Conservation (phyloP, 306 rosid genomes). For the Dryas alaskensis region DNA sequence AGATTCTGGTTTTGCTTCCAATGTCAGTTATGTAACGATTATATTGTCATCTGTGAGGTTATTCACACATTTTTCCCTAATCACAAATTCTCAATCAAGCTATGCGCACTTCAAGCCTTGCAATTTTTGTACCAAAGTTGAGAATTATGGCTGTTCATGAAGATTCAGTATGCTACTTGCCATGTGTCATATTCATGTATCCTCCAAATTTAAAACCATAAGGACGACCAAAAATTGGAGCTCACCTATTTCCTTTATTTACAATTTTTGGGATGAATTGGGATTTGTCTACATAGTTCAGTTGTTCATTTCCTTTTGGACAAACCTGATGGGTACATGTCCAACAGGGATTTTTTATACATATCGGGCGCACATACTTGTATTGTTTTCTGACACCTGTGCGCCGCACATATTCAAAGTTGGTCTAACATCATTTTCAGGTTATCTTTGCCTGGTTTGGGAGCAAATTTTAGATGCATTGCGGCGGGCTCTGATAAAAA, state of each 20-base stretch:
- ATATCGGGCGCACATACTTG: neutral
- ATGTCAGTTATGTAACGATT: neutral
- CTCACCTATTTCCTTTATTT: neutral
- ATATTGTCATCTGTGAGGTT: neutral
- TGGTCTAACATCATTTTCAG: neutral
- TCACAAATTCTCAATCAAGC: neutral
- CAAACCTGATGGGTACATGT: neutral
- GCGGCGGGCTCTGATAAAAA: neutral
- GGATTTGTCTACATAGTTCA: constrained; percentile 6
- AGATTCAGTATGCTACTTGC: neutral
- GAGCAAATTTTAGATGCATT: neutral
- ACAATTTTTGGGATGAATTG: neutral
- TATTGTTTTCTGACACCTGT: constrained; percentile 3
- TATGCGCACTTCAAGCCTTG: neutral
- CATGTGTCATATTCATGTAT: neutral
- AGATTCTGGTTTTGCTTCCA: neutral
- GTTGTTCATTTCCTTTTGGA: constrained; percentile 7
- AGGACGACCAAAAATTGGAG: neutral
- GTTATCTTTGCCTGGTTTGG: neutral
- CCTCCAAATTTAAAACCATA: neutral
- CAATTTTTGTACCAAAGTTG: neutral
- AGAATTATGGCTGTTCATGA: neutral
- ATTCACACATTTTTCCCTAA: neutral
- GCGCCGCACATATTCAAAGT: neutral
- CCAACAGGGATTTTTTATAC: neutral